Evolutionary conservation across 2,329 filamentous ascomycete genomes (phyloP).

Genomic region (Fusarium sarcochroum): DNA sequence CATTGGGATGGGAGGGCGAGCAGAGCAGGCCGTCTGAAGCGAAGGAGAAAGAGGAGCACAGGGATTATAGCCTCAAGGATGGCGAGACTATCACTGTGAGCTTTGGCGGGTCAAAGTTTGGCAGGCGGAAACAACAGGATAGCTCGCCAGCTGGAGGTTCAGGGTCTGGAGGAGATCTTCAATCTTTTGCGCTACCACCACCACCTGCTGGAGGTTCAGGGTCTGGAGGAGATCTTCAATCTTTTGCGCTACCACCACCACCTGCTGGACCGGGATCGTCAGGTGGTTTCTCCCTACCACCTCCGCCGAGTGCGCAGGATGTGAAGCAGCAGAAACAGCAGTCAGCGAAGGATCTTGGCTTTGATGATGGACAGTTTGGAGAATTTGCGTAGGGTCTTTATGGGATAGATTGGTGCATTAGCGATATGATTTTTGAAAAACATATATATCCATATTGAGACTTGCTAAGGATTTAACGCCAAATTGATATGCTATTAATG

Average conservation of each 20-base stretch:
- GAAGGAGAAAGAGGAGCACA: constrained; percentile 56
- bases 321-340: constrained; percentile 70
- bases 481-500: constrained; percentile 30
- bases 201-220: constrained; percentile 64
- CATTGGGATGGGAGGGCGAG: constrained; percentile 70
- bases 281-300: constrained; percentile 70
- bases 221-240: constrained; percentile 56
- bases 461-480: constrained; percentile 13
- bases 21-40: constrained; percentile 54
- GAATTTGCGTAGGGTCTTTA: constrained; percentile 74
- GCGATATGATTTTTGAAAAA: constrained; percentile 37
- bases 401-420: constrained; percentile 31
- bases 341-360: constrained; percentile 77
- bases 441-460: constrained; percentile 25
- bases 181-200: constrained; percentile 80
- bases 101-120: constrained; percentile 70
- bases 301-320: constrained; percentile 74
- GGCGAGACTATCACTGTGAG: constrained; percentile 91
- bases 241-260: constrained; percentile 83
- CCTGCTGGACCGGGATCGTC: constrained; percentile 61
- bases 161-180: constrained; percentile 53
- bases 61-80: constrained; percentile 87
- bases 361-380: constrained; percentile 90
- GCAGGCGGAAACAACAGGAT: constrained; percentile 61
- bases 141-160: constrained; percentile 27